Evolutionary conservation across 441 rosid species (phyloP).

Genomic region (Mallotus japonicus): DNA sequence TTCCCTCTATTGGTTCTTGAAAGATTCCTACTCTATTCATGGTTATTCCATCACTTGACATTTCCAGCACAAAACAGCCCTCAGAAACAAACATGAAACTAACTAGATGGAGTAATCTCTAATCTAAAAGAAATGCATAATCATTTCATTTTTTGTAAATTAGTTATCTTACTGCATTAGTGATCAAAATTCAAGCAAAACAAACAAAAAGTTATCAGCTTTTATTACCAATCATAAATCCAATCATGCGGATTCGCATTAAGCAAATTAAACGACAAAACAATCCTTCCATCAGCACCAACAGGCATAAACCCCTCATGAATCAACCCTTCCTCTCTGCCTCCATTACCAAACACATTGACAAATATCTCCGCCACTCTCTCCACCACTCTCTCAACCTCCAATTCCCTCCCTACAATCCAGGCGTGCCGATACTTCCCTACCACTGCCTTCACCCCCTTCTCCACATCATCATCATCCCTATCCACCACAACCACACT

Average conservation of each 20-base stretch:
- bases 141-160: too few species aligned
- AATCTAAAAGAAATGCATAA: not conserved
- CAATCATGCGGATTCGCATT: conserved; percentile 81
- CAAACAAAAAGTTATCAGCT: not conserved
- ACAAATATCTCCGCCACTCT: conserved; percentile 69
- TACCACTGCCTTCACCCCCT: conserved; percentile 52
- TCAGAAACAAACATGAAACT: not conserved
- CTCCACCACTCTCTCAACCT: conserved; percentile 37
- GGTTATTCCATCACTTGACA: not conserved
- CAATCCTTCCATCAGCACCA: conserved; percentile 86
- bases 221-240: conserved; percentile 76
- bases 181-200: not conserved
- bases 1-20: not conserved
- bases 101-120: not conserved
- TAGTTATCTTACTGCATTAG: not conserved
- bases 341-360: conserved; percentile 76
- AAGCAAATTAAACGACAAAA: conserved; percentile 87
- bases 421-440: conserved; percentile 90
- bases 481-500: conserved; percentile 61
- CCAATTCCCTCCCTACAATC: conserved; percentile 60
- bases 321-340: conserved; percentile 65
- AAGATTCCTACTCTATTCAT: not conserved
- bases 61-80: conserved; percentile 10
- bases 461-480: conserved; percentile 34
- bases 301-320: conserved; percentile 91